Base-by-base conservation (phyloP, 768 basidiomycete genomes). In the Melanogaster broomeanus region DNA sequence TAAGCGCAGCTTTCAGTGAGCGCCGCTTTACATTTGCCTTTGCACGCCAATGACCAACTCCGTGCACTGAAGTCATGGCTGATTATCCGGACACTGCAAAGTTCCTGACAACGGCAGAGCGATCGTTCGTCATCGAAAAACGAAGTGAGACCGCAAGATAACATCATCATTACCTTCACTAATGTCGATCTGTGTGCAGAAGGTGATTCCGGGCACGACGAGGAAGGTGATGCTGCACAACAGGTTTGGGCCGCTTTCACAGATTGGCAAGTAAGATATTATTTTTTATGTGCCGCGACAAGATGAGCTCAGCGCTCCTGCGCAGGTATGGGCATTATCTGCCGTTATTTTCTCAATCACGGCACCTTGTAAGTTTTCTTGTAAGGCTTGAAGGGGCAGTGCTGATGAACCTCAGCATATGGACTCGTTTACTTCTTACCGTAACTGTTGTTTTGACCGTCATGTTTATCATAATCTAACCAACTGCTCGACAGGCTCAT, bases 391-490 rank as follows among this genome's bases (percentile, higher is more conserved):
- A 11, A 12, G n/a, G 24, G 12, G 34, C 28, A 27, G 27, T 18
- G 21, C 22, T 21, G 25, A 37, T 7, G 18, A 40, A 5, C 40
- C 10, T 5, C 42, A 84, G 84, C 84, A 2, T 84, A 81, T 54
- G 84, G 83, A 3, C 83, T 84, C 34, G 82, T 84, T 0, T 67
- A 85, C 12, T 86, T 88, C 72, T 64, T 85, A 18, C 83, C 83
- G 80, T 84, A 61, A 57, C 83, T 75, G 1, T 13, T 35, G 22
- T 6, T n/a, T n/a, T 42, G n/a, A 12, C 13, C 48, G 6, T 60
- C 30, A 30, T 28, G 15, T n/a, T 15, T 48, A 33, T 11, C n/a
- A 6, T 48, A 9, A 11, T 52, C 12, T 46, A 4, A n/a, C 25
- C 8, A 42, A 33, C 25, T 38, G 11, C 18, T 12, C 25, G 25